Percentiles rank a stretch among this genome's conserved stretches.
phyloP scores from a whole-genome alignment of 2,329 filamentous ascomycete genomes.

The Diaporthe caulivora region DNA sequence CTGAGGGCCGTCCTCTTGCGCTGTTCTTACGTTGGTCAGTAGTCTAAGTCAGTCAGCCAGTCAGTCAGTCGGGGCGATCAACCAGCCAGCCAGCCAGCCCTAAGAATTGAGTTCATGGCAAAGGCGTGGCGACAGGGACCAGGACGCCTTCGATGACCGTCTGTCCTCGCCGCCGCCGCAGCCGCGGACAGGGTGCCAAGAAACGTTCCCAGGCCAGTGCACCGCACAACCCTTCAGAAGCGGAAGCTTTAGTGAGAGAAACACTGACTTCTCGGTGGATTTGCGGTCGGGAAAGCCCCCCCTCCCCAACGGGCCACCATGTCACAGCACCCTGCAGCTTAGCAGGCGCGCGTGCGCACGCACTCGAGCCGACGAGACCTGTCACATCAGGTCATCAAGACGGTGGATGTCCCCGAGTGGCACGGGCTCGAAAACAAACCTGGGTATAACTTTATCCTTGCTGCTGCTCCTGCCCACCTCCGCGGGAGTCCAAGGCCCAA shows the following conservation, averaged over 20 bases:
- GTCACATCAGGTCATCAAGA: conserved; percentile 19
- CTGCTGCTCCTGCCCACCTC: conserved; percentile 9
- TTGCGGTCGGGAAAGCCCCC: not conserved
- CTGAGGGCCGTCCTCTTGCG: too few species aligned
- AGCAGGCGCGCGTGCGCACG: conserved; percentile 2
- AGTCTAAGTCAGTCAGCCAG: not conserved
- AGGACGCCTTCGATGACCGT: not conserved
- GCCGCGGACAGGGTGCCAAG: not conserved
- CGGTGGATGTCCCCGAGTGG: not conserved
- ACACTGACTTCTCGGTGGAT: not conserved
- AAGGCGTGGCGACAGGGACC: not conserved
- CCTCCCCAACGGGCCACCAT: conserved; percentile 3
- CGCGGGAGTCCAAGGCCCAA: not conserved
- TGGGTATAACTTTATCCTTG: not conserved
- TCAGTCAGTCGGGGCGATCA: not conserved
- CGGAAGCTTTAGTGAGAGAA: conserved; percentile 18
- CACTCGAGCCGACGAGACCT: not conserved
- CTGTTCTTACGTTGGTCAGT: too few species aligned
- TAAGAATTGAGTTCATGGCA: not conserved
- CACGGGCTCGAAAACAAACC: not conserved
- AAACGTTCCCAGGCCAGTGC: not conserved
- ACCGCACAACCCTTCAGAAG: not conserved
- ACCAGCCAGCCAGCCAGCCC: not conserved
- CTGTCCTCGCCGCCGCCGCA: not conserved
- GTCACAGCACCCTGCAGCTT: conserved; percentile 17